phyloP scores from a whole-genome alignment of 1,284 basidiomycete species.

The Chiua sp. region DNA sequence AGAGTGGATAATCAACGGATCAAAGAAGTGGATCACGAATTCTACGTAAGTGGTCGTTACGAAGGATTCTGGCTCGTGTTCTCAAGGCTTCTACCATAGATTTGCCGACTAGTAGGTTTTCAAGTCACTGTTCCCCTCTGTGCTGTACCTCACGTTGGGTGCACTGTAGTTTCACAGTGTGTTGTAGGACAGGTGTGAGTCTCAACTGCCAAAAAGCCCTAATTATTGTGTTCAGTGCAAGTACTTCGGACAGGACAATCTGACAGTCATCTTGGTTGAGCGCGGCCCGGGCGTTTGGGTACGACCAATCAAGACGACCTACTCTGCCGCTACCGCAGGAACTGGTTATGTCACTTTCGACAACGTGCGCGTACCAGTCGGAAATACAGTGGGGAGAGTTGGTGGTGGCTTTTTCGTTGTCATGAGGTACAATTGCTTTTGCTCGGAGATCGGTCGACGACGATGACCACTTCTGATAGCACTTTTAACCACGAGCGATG shows the following conservation, averaged over 20 bases:
- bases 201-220: not conserved
- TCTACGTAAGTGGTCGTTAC: conserved; percentile 51
- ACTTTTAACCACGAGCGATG: conserved; percentile 71
- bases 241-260: conserved; percentile 28
- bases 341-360: conserved; percentile 86
- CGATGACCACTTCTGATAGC: conserved; percentile 24
- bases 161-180: conserved; percentile 68
- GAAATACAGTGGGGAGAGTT: conserved; percentile 83
- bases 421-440: conserved; percentile 28
- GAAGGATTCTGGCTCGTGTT: not conserved
- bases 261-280: conserved; percentile 76
- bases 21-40: conserved; percentile 87
- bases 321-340: conserved; percentile 71
- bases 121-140: not conserved
- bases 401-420: conserved; percentile 82
- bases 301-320: conserved; percentile 79
- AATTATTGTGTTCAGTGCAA: conserved; percentile 1
- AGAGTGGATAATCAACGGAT: conserved; percentile 87
- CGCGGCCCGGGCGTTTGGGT: conserved; percentile 78
- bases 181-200: conserved; percentile 65
- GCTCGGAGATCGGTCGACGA: not conserved
- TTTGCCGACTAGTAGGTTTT: conserved; percentile 58
- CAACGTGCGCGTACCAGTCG: conserved; percentile 79
- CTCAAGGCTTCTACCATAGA: conserved; percentile 31
- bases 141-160: not conserved